Evolutionary conservation across 805 yeast genomes (phyloP).

Genomic region (Vanderwaltozyma polyspora): DNA sequence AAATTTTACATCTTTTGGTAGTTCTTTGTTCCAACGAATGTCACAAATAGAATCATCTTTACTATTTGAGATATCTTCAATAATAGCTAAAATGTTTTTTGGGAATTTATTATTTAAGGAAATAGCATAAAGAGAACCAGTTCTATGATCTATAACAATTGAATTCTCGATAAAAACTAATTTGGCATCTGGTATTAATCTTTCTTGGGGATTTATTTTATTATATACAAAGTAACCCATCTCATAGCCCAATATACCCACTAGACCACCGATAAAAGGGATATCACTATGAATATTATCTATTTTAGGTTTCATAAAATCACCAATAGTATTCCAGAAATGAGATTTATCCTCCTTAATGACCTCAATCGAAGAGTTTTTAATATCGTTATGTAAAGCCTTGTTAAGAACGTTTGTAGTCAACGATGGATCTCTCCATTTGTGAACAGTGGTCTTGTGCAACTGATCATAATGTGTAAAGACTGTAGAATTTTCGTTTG

Average conservation of each 20-base stretch:
- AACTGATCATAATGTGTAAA: constrained; percentile 52
- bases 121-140: constrained; percentile 38
- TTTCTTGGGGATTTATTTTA: constrained; percentile 22
- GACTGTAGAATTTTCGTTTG: constrained; percentile 33
- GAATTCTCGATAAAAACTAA: constrained; percentile 59
- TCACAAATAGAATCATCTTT: constrained; percentile 5
- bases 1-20: constrained; percentile 19
- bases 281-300: constrained; percentile 26
- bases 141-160: constrained; percentile 41
- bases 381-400: background rate
- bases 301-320: constrained; percentile 17
- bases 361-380: constrained; percentile 4
- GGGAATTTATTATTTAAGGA: constrained; percentile 37
- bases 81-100: constrained; percentile 2
- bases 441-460: constrained; percentile 19
- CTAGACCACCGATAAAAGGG: constrained; percentile 85
- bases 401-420: constrained; percentile 3
- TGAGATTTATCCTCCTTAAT: constrained; percentile 14
- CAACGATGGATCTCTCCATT: constrained; percentile 20
- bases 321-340: constrained; percentile 22
- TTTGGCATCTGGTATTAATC: constrained; percentile 56
- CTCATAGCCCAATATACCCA: constrained; percentile 83
- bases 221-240: constrained; percentile 49
- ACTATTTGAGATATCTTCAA: constrained; percentile 2
- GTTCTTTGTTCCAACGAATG: constrained; percentile 4